These are phyloP conservation scores for Wickerhamiella shivajii DNA, from an alignment of 805 yeast genomes.

Conservation along the genomic window DNA sequence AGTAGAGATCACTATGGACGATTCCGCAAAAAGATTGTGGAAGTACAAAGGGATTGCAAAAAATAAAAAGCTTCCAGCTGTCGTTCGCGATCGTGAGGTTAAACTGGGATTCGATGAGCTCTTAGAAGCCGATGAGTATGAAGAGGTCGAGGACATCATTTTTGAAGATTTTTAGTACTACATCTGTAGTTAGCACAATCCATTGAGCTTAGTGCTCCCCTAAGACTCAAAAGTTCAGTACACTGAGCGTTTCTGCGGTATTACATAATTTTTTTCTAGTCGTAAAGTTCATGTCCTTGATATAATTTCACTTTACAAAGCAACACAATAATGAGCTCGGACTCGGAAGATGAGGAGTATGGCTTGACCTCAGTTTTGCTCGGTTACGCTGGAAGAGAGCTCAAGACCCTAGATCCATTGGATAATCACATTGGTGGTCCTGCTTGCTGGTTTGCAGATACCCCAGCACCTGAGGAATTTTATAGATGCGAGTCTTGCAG, in stretches of 20 bases:
- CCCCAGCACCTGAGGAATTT: slow-evolving; percentile 38
- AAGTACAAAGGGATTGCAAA: slow-evolving; percentile 39
- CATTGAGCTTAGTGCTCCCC: not conserved
- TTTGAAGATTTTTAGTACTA: slow-evolving; percentile 15
- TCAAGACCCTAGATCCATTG: not conserved
- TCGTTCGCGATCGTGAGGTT: slow-evolving; percentile 65
- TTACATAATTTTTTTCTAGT: too few species aligned
- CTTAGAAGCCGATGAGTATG: slow-evolving; percentile 62
- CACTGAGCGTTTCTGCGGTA: too few species aligned
- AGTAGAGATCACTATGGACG: slow-evolving; percentile 74
- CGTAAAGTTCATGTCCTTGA: too few species aligned
- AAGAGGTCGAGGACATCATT: slow-evolving; percentile 19
- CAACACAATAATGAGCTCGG: too few species aligned
- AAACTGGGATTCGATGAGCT: slow-evolving; percentile 77
- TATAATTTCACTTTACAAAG: too few species aligned
- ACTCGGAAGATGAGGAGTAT: slow-evolving; percentile 15
- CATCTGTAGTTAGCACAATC: not conserved
- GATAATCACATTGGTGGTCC: slow-evolving; percentile 65
- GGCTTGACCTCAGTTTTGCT: slow-evolving; percentile 24
- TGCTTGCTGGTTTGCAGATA: slow-evolving; percentile 48
- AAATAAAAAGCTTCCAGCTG: slow-evolving; percentile 65
- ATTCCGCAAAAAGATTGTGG: slow-evolving; percentile 69
- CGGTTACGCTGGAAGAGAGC: slow-evolving; percentile 27
- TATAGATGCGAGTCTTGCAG: slow-evolving; percentile 55
- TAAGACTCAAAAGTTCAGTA: not conserved